Percentiles rank a stretch among this genome's conserved stretches.
phyloP scores from a whole-genome alignment of 208 protist genomes.

The Acanthamoeba culbertsoni region DNA sequence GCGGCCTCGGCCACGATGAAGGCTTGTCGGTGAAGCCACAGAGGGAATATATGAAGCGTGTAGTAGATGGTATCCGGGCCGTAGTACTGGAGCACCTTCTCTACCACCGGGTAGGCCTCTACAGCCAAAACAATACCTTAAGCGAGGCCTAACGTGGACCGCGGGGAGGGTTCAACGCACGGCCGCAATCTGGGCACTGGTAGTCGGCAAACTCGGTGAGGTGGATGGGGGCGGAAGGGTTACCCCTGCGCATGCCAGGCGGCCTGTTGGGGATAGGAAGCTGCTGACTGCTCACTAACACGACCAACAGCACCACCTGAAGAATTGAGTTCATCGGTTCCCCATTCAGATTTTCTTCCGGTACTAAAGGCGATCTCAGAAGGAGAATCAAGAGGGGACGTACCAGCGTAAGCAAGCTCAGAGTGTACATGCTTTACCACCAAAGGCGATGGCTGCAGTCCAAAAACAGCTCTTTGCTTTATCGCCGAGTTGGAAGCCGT shows the following conservation, averaged over 20 bases:
- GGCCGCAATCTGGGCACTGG: constrained; percentile 33
- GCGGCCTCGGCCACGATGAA: constrained; percentile 14
- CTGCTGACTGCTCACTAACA: neutral
- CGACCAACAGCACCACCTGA: neutral
- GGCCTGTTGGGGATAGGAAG: neutral
- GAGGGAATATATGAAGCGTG: neutral
- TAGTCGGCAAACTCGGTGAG: constrained; percentile 30
- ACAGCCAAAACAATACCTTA: neutral
- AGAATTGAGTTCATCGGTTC: neutral
- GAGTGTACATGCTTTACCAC: too few species aligned
- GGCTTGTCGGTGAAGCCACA: constrained; percentile 42
- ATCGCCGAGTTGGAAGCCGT: too few species aligned
- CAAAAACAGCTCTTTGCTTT: too few species aligned
- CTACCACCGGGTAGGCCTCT: neutral
- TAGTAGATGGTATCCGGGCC: constrained; percentile 30
- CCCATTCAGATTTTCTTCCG: too few species aligned
- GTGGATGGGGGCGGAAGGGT: constrained; percentile 20
- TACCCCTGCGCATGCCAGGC: neutral
- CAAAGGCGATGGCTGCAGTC: too few species aligned
- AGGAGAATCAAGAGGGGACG: too few species aligned
- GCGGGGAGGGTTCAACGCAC: too few species aligned
- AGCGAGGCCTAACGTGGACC: too few species aligned
- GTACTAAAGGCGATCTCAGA: too few species aligned
- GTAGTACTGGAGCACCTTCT: neutral
- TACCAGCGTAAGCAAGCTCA: too few species aligned